Percentiles rank a stretch among this genome's conserved stretches.
Evolutionary conservation across 306 rosid genomes (phyloP).

Genomic region (Chamaecrista fasciculata): DNA sequence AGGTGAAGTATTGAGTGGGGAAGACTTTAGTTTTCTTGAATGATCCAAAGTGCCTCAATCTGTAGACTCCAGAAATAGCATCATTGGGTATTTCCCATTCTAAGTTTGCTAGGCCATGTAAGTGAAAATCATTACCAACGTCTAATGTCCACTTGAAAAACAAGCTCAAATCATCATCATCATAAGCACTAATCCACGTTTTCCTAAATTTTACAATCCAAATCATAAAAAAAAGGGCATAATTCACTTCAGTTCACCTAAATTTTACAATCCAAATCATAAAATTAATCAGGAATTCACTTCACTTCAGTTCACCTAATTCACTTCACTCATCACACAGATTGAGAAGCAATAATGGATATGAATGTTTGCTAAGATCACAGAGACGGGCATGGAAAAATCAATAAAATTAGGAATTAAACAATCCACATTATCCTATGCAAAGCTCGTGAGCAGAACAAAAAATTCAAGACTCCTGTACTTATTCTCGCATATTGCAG

Average conservation of each 20-base stretch:
- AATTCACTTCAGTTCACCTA: background rate
- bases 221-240: no score
- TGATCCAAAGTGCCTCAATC: conserved; percentile 75
- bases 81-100: conserved; percentile 74
- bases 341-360: background rate
- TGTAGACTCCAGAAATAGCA: conserved; percentile 54
- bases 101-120: conserved; percentile 43
- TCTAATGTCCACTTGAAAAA: conserved; percentile 63
- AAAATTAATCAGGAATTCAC: background rate
- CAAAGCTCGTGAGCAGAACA: no score
- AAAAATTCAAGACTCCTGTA: conserved; percentile 24
- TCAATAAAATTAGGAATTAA: background rate
- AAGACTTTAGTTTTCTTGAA: conserved; percentile 43
- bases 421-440: background rate
- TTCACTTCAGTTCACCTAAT: no score
- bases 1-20: conserved; percentile 52
- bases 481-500: conserved; percentile 21
- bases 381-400: background rate
- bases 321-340: background rate
- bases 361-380: background rate
- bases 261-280: background rate
- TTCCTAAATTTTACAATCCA: no score
- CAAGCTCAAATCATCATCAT: conserved; percentile 76
- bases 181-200: conserved; percentile 56
- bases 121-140: no score